Evolutionary conservation across 441 rosid species (phyloP), one percentile per base, ranked within the genome.

Genomic region (Sinapis alba): DNA sequence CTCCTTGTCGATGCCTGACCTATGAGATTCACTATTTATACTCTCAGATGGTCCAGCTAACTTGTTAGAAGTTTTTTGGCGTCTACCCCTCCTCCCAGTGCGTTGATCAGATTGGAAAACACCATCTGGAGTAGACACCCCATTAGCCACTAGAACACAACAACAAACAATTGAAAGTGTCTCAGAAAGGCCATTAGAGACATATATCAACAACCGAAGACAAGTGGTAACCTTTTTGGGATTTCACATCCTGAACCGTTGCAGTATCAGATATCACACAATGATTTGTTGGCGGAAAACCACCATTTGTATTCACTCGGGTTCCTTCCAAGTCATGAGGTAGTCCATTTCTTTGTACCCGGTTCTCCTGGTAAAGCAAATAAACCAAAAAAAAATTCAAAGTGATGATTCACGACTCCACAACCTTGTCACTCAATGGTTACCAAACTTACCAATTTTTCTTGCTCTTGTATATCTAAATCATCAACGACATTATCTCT

Each of bases 41-140:
- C 79, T 87, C 30, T 82, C 90, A 6, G 84, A 82, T 58, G 77
- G 68, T 74, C 41, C 12, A n/a, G 54, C 80, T 77, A 85, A 63
- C 86, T 82, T 85, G 76, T 82, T 73, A 66, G 92, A 83, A 79
- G 76, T 86, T 83, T 82, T 95, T 69, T 88, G 94, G 76, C 95
- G 89, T 82, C 97, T 91, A 72, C 88, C 73, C 80, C 82, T 93
- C 86, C 95, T 88, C 80, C 95, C 95, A 7, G 80, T 51, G 19
- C 84, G 79, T 73, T 86, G 77, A 57, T 89, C 95, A 68, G 84
- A 75, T 54, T 77, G 80, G 65, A 86, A 71, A 74, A 76, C 63
- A 64, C 86, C 86, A 84, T 80, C 87, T 79, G 84, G 86, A 6
- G 67, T 54, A 77, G 77, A 63, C 62, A 71, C 79, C 71, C 84